These are phyloP conservation scores for Fusarium pseudograminearum DNA, from an alignment of 2,329 filamentous ascomycete genomes.

Conservation along the genomic window DNA sequence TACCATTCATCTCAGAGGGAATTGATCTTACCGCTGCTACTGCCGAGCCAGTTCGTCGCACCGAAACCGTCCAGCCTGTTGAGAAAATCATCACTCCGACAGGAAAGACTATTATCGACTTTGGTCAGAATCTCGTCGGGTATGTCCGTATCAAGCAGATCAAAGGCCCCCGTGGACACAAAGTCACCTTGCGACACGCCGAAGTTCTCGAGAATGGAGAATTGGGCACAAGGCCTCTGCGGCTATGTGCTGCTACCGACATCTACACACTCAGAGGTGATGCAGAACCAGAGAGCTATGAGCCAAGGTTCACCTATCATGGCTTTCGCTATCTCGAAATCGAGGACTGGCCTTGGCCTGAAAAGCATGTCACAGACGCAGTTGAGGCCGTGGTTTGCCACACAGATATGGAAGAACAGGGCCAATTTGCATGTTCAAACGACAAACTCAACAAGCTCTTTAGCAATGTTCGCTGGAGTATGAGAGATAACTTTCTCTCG, in stretches of 20 bases:
- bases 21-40: conserved; percentile 42
- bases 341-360: conserved; percentile 56
- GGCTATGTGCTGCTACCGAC: conserved; percentile 62
- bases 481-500: conserved; percentile 69
- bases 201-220: conserved; percentile 66
- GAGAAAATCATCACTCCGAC: conserved; percentile 52
- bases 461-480: conserved; percentile 66
- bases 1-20: conserved; percentile 14
- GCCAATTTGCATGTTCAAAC: conserved; percentile 65
- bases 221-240: conserved; percentile 56
- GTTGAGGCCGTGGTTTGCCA: conserved; percentile 58
- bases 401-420: conserved; percentile 64
- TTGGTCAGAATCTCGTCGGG: conserved; percentile 70
- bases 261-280: conserved; percentile 54
- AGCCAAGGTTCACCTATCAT: conserved; percentile 65
- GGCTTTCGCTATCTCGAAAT: conserved; percentile 66
- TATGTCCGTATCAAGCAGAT: conserved; percentile 56
- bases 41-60: conserved; percentile 55
- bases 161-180: conserved; percentile 49
- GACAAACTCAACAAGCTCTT: conserved; percentile 65
- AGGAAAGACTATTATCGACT: conserved; percentile 62
- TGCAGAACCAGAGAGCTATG: conserved; percentile 46
- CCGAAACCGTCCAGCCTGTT: conserved; percentile 48
- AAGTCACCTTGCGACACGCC: conserved; percentile 62
- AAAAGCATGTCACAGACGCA: conserved; percentile 20